Base-by-base conservation (phyloP, 1,284 basidiomycete species). In the Cryptococcus neoformans region DNA sequence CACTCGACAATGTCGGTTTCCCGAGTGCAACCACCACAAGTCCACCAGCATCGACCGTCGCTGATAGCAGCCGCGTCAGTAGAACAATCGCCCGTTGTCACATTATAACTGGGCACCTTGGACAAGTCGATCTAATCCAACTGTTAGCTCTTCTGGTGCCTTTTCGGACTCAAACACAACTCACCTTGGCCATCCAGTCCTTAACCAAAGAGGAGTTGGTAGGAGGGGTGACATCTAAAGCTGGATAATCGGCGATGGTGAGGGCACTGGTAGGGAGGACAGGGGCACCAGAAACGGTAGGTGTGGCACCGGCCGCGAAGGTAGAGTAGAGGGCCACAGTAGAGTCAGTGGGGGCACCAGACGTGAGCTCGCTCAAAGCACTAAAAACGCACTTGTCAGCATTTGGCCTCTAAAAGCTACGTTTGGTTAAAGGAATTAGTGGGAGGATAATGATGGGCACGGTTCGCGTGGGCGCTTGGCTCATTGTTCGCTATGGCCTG, bases 11-110 rank as follows among this genome's bases (percentile, higher is more conserved):
- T 82, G 71, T 92, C 89, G 10, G 84, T 84, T 36, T 79, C 81
- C 14, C 88, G 83, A 6, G 89, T 89, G 74, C 83, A 85, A 41
- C 88, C 88, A 68, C 86, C 84, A 72, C 90, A 92, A 7, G 89
- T 90, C 90, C 90, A 93, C 90, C 90, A 92, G 76, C 88, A 89
- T 57, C 83, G 81, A 11, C 77, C 77, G 4, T 89, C 82, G 7
- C 80, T 76, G 7, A 82, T 83, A 6, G 86, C 85, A 2, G 72
- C 80, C 0, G 83, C 77, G 68, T 89, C 88, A 44, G 83, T 79
- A 1, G 82, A 70, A 65, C 88, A 91, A 49, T 64, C 66, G 39
- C 73, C 72, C 36, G 69, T 70, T 6, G 73, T 72, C 21, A 59
- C 52, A 48, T 54, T 60, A 58, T 68, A 75, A 37, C 58, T 66